Evolutionary conservation across 1,284 basidiomycete genomes (phyloP), one percentile per base, ranked within the genome.

Genomic region (Phlebopus sp.): DNA sequence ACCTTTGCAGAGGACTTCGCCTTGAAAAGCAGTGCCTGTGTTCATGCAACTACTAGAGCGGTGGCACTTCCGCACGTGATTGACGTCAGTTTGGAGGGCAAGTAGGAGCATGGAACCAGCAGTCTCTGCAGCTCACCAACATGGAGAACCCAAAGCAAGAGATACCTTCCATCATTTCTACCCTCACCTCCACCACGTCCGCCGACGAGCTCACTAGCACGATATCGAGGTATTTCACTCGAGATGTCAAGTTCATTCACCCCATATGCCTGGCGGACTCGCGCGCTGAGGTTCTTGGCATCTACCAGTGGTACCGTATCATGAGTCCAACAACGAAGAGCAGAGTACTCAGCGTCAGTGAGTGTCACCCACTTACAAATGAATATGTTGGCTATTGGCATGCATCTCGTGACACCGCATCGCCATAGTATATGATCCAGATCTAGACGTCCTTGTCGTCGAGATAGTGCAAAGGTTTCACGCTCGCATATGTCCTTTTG

Each of bases 221-320:
- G 5, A 15, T 51, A 18, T 29, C 18, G n/a, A 35, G 31, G 17
- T 47, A 47, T 35, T 51, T 42, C 46, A 43, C 42, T 13, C 40
- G 35, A 13, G 46, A 51, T 34, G 50, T 40, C 11, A 14, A 27
- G 14, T 51, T 51, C 41, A 23, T 15, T 9, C 50, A 51, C 37
- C 50, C 50, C 11, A 31, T 51, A 17, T 47, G 45, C 32, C 29
- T 21, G 5, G 18, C 39, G 11, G 27, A 14, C 21, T 32, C 46
- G 2, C 31, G 46, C 17, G 32, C n/a, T 13, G 27, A 43, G 18
- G 40, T 51, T n/a, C 25, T 43, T 2, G 50, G 50, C 8, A 37
- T 51, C 19, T 51, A 51, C 31, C 23, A 47, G 29, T 51, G 50
- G 50, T 51, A 51, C 32, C 38, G 50, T 8, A 42, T 51, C 37